phyloP scores from a whole-genome alignment of 73 alveolate genomes.

The Paramecium pentaurelia region DNA sequence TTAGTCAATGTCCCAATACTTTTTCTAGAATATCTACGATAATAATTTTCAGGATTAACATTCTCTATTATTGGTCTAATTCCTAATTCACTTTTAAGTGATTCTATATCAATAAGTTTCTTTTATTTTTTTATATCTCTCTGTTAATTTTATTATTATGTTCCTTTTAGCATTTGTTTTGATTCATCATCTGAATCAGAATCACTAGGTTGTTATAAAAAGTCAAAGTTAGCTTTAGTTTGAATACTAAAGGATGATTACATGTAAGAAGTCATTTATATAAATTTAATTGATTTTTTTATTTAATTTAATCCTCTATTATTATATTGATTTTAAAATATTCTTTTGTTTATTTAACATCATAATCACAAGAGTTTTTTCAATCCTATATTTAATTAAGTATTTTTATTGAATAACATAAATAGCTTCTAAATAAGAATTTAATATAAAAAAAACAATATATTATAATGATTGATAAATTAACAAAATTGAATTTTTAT shows the following conservation, averaged over 20 bases:
- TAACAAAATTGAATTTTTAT: no score
- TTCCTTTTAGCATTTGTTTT: neutral
- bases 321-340: neutral
- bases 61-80: neutral
- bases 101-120: constrained; percentile 28
- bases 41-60: neutral
- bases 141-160: neutral
- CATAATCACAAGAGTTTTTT: no score
- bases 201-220: neutral
- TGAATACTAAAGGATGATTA: neutral
- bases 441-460: no score
- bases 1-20: neutral
- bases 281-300: neutral
- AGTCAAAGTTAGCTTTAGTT: neutral
- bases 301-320: neutral
- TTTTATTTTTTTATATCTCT: constrained; percentile 13
- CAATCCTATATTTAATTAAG: no score
- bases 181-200: neutral
- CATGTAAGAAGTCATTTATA: neutral
- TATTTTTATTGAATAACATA: no score
- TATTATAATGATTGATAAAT: no score
- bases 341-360: neutral
- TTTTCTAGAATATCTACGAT: neutral
- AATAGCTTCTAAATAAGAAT: neutral
- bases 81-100: neutral